Conservation (phyloP, 2,329 filamentous ascomycete genomes). For the Ophiostoma perfectum region DNA sequence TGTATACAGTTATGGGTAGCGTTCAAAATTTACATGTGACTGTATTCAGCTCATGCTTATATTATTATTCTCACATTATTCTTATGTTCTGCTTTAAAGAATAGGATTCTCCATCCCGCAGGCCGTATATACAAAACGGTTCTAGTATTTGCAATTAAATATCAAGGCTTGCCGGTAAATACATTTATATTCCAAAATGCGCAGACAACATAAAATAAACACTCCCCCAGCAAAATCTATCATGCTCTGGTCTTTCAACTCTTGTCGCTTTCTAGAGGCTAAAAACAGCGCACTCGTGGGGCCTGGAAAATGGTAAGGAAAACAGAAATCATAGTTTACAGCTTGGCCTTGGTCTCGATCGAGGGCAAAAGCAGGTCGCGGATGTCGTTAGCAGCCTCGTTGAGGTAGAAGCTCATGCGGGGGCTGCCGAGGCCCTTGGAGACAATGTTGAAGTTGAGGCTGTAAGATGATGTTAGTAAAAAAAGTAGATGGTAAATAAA, state of each 20-base stretch:
- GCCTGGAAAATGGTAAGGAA: not conserved
- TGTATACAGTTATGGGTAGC: conserved; percentile 1
- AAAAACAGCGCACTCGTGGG: not conserved
- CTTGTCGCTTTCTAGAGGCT: conserved; percentile 8
- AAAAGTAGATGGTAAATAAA: not conserved
- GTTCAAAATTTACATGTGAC: conserved; percentile 13
- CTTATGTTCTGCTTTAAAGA: not conserved
- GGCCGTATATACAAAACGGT: not conserved
- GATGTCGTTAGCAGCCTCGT: conserved; percentile 86
- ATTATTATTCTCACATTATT: not conserved
- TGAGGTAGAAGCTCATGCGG: conserved; percentile 92
- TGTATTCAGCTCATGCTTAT: not conserved
- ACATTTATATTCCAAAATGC: conserved; percentile 3
- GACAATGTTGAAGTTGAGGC: conserved; percentile 85
- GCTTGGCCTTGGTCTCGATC: conserved; percentile 78
- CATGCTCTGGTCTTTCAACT: not conserved
- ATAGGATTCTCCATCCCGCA: not conserved
- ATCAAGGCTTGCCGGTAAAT: too few species aligned
- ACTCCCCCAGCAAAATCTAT: conserved; percentile 8
- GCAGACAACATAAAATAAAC: not conserved
- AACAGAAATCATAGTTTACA: conserved; percentile 48
- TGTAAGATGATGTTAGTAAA: conserved; percentile 13
- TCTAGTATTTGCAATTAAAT: not conserved
- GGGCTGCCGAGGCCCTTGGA: conserved; percentile 87
- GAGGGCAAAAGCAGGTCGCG: conserved; percentile 79